A percentile compares a stretch with the other conserved stretches of the same genome.
Evolutionary conservation across 805 yeast species (phyloP).

Genomic region (Candida krabiensis): DNA sequence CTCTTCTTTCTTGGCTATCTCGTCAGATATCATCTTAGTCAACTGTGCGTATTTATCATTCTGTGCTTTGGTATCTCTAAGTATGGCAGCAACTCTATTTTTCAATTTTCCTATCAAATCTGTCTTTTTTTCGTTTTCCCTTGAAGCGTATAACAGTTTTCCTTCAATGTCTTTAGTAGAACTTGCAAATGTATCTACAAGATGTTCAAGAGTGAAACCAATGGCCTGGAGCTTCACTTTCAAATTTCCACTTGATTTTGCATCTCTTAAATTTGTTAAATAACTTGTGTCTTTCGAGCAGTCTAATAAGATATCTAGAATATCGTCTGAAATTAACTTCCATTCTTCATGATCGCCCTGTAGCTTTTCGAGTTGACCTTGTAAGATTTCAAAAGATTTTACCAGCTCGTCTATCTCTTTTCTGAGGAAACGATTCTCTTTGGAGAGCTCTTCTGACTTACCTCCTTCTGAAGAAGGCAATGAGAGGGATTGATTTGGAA

Average conservation of each 20-base stretch:
- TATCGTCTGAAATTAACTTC: conserved; percentile 11
- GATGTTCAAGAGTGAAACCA: conserved; percentile 2
- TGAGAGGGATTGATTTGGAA: neutral
- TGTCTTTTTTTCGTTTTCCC: neutral
- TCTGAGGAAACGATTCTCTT: conserved; percentile 8
- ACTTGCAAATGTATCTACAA: neutral
- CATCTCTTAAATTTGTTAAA: neutral
- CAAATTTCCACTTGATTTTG: conserved; percentile 2
- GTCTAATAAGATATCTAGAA: conserved; percentile 9
- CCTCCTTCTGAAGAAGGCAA: neutral
- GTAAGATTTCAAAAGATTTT: conserved; percentile 16
- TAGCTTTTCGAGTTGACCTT: conserved; percentile 16
- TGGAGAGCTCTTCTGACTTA: neutral
- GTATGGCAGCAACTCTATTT: conserved; percentile 1
- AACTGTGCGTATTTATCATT: conserved; percentile 20
- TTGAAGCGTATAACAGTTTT: neutral
- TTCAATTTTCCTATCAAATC: conserved; percentile 1
- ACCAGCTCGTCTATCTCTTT: conserved; percentile 21
- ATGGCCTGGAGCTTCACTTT: conserved; percentile 9
- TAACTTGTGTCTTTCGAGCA: neutral
- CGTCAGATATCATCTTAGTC: conserved; percentile 12
- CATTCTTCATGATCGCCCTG: conserved; percentile 18
- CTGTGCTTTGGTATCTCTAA: conserved; percentile 5
- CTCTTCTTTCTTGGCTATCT: conserved; percentile 8
- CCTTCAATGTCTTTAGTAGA: neutral